Evolutionary conservation across 2,329 filamentous ascomycete species (phyloP).

Genomic region (Plenodomus lindquistii): DNA sequence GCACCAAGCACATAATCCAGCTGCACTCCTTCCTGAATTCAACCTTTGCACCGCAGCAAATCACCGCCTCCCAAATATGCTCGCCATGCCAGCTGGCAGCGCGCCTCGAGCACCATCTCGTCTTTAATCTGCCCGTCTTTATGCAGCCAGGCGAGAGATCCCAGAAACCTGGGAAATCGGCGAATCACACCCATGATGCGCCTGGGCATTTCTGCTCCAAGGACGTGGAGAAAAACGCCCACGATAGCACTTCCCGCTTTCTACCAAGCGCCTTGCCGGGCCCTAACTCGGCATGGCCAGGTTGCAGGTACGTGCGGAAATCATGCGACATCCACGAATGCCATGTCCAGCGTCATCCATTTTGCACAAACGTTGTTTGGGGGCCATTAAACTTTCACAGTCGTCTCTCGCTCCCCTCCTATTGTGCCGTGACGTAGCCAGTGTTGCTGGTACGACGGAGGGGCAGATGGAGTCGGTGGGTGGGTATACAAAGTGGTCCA

Average conservation of each 20-base stretch:
- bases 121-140: constrained; percentile 17
- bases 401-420: too few species aligned
- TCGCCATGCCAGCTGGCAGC: constrained; percentile 17
- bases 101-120: constrained; percentile 4
- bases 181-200: constrained; percentile 7
- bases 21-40: not conserved
- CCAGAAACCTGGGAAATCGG: constrained; percentile 14
- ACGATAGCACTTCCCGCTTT: constrained; percentile 15
- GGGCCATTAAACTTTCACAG: too few species aligned
- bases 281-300: constrained; percentile 14
- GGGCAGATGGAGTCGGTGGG: not conserved
- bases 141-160: constrained; percentile 14
- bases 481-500: not conserved
- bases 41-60: constrained; percentile 7
- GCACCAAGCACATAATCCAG: not conserved
- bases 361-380: not conserved
- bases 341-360: not conserved
- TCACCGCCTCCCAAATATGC: constrained; percentile 8
- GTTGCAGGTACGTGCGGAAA: constrained; percentile 1
- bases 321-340: not conserved
- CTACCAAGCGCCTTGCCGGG: constrained; percentile 7
- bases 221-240: constrained; percentile 10
- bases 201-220: constrained; percentile 2
- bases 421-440: too few species aligned
- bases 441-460: not conserved